These are phyloP conservation scores for Entomortierella lignicola DNA, from an alignment of 192 early-diverging fungal genomes.

Conservation along the genomic window DNA sequence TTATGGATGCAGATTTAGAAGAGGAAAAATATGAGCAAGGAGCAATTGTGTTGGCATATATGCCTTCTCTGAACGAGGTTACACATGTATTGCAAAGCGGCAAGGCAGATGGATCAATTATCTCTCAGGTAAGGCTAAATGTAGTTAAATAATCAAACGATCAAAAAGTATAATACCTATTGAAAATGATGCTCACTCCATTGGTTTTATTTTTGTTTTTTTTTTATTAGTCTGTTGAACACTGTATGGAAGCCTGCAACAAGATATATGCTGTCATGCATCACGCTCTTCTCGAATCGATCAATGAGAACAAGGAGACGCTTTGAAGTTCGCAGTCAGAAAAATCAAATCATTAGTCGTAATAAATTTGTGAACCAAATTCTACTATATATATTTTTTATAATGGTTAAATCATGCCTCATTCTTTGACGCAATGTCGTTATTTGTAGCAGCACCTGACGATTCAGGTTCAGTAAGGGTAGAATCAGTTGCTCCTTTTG, in stretches of 20 bases:
- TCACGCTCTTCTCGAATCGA: constrained; percentile 63
- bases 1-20: constrained; percentile 65
- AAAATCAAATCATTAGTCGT: background rate
- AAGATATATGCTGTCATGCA: constrained; percentile 81
- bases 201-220: too few relatives aligned
- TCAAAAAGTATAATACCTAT: too few relatives aligned
- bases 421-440: background rate
- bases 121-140: constrained; percentile 60
- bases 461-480: background rate
- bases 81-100: constrained; percentile 84
- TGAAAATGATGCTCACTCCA: too few relatives aligned
- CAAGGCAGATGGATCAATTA: constrained; percentile 59
- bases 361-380: background rate
- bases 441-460: background rate
- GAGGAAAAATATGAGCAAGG: constrained; percentile 72
- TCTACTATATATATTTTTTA: background rate
- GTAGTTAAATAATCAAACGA: too few relatives aligned
- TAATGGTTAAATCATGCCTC: background rate
- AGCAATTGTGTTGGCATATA: constrained; percentile 75
- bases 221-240: constrained; percentile 73
- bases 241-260: constrained; percentile 80
- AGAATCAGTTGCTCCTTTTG: background rate
- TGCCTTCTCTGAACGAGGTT: constrained; percentile 84
- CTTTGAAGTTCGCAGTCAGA: background rate
- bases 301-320: constrained; percentile 39